Base-by-base conservation (phyloP, 371 early-diverging fungal species). In the Lichtheimia ornata region DNA sequence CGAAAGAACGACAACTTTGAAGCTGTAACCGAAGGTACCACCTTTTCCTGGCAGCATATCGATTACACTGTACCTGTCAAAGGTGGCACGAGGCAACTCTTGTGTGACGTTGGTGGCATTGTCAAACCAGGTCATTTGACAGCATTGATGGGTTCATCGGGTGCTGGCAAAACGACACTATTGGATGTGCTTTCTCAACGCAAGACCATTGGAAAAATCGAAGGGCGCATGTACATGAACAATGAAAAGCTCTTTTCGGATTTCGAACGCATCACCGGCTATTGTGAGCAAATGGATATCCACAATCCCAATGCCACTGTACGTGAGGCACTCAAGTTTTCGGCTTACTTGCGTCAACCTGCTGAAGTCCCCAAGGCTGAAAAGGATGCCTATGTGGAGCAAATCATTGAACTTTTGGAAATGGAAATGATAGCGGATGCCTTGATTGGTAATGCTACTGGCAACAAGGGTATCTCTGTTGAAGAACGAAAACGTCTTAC, bases 161-260 rank as follows among this genome's bases (percentile, higher is more conserved):
- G 93, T 57, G 87, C 90, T 22, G 95, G 95, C 45, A 95, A 95
- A 72, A 89, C 93, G 0, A 90, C 94, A 2, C 74, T 94, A 0
- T 63, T 92, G 61, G 94, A 95, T 72, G 79, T 91, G 0, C 71
- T 90, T 11, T 86, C 91, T 17, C 82, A 81, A 64, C 86, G 91
- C 65, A 89, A 89, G 77, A 89, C 86, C 27, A 80, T 83, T 41
- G 91, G 91, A 15, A 85, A 75, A 12, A 73, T 89, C n/a, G 77
- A 85, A 5, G 93, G 93, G 40, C 72, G 75, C 18, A 75, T 89
- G 51, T 74, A 78, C 66, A 58, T 91, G 78, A 73, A 84, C 79
- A 79, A 73, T 64, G 65, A 68, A 42, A 52, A 59, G 12, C 57
- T 72, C 15, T 50, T 61, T 50, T 55, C 47, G 9, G 83, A 83